Evolutionary conservation across 176 grass and related monocot genomes (phyloP).

Genomic region (Rhynchospora tenuis): DNA sequence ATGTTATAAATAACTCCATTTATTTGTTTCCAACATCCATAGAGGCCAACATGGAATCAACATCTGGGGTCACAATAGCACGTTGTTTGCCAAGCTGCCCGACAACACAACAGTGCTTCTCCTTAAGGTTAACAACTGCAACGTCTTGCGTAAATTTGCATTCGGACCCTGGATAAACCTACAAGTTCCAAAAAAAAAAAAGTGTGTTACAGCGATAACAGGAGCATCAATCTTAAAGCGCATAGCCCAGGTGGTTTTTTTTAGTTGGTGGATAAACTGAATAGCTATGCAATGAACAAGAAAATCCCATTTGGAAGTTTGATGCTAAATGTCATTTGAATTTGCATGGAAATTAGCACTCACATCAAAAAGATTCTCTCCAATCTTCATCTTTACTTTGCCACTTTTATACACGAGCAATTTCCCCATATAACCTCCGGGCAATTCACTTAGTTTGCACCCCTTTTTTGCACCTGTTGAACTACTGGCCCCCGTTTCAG

Average conservation of each 20-base stretch:
- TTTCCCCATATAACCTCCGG: constrained; percentile 67
- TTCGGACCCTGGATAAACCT: constrained; percentile 65
- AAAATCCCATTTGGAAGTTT: neutral
- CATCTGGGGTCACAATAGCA: constrained; percentile 47
- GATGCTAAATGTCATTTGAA: neutral
- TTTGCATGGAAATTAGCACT: constrained; percentile 29
- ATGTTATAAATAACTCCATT: neutral
- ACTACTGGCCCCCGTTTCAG: neutral
- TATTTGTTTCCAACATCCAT: neutral
- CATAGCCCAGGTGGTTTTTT: neutral
- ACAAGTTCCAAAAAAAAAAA: constrained; percentile 5
- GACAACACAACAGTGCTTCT: constrained; percentile 67
- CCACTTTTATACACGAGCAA: constrained; percentile 70
- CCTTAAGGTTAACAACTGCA: constrained; percentile 46
- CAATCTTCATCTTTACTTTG: constrained; percentile 86
- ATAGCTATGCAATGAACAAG: neutral
- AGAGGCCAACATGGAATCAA: constrained; percentile 49
- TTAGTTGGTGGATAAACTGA: neutral
- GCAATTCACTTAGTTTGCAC: constrained; percentile 52
- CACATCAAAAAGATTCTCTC: constrained; percentile 63
- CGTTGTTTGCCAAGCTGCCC: constrained; percentile 50
- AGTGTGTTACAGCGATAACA: neutral
- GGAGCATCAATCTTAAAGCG: neutral
- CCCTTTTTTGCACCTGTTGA: constrained; percentile 17
- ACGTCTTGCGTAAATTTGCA: constrained; percentile 57